Evolutionary conservation across 345 rosid species (phyloP), one percentile per base, ranked within the genome.

Genomic region (Heritiera littoralis): DNA sequence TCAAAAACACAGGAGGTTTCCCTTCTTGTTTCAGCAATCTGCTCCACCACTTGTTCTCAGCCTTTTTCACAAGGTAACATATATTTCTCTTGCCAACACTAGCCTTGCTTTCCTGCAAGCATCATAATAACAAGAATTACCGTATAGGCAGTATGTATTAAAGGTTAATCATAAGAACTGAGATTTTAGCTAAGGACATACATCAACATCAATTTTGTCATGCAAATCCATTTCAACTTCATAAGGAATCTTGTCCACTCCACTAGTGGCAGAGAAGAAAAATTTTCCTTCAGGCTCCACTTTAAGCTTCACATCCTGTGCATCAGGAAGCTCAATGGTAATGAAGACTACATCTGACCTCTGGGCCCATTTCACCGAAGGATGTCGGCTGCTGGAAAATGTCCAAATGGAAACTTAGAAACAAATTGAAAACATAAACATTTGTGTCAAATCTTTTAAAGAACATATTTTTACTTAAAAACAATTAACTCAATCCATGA

Each of bases 321-420:
- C 90, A 77, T 91, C 92, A 3, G 90, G 90, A 58, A 91, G 75
- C 18, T 82, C 87, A 58, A 91, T 74, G 0, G 90, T 91, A 40
- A 91, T 75, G 83, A 79, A 89, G 52, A 91, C 81, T 74, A 70
- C 84, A 58, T 89, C 91, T 4, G 78, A 80, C 71, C 87, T 87
- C 86, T 88, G 91, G 18, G 92, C 94, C 91, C 94, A 90, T 78
- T 89, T 88, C 46, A 88, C 86, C 2, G 75, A 67, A 6, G 92
- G 91, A 86, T 89, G 92, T 59, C 90, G 85, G 77, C 91, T 87
- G 84, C 14, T 20, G 77, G 4, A 32, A 67, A 77, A 67, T 38
- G 32, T 77, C 60, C 52, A 49, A 10, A 74, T 74, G n/a, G 41
- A 64, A 64, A 72, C n/a, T 49, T 15, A 54, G 40, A 72, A 72